Conservation (phyloP, 208 protist species). For the Porcisia hertigi region DNA sequence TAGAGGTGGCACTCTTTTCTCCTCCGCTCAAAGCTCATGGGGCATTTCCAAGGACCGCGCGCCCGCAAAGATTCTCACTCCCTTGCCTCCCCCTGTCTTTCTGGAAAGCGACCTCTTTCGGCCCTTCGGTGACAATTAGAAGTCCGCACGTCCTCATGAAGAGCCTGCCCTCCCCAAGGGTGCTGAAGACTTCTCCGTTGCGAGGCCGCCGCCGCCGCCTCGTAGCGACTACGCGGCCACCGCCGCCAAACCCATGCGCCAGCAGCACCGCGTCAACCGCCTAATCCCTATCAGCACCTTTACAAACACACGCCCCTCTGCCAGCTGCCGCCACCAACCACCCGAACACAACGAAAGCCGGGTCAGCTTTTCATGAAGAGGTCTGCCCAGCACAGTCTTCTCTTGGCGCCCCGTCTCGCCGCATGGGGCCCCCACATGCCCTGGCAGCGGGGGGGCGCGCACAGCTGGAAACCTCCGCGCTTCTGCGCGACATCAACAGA, state of each 20-base stretch:
- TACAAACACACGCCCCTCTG: neutral
- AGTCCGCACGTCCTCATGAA: neutral
- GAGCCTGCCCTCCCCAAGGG: neutral
- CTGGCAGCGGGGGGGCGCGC: neutral
- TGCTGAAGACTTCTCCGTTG: neutral
- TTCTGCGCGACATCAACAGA: neutral
- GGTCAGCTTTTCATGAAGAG: neutral
- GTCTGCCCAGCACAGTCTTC: neutral
- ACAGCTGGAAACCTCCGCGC: neutral
- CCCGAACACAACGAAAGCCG: neutral
- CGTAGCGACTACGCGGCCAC: neutral
- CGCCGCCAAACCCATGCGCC: neutral
- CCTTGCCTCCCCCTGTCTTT: neutral
- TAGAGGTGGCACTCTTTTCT: neutral
- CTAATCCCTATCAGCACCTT: neutral
- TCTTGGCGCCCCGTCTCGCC: neutral
- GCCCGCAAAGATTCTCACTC: neutral
- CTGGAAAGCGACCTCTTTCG: neutral
- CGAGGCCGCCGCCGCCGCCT: neutral
- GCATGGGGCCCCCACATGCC: neutral
- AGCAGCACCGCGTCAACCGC: neutral
- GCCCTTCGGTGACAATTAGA: neutral
- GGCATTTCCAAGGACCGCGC: neutral
- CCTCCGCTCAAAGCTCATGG: neutral
- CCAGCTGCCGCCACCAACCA: neutral